Evolutionary conservation across 441 rosid species (phyloP), one percentile per base, ranked within the genome.

Genomic region (Brassica hybrid): DNA sequence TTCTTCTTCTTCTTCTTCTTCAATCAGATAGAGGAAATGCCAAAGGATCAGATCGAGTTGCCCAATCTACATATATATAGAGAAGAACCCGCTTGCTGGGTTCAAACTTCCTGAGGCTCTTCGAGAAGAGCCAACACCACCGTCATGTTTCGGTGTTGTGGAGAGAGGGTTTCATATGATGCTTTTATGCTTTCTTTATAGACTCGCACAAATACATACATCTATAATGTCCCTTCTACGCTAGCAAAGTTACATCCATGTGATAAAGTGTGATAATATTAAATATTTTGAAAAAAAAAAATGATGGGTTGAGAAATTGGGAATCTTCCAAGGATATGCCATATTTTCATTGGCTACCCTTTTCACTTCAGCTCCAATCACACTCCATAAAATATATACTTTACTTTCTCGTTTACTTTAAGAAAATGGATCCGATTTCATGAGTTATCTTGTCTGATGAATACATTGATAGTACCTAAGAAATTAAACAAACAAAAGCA

Each of bases 241-340:
- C 66, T 57, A 65, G 17, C 80, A 64, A 41, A 61, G 7, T 4
- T 61, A 19, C 12, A 3, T 43, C 13, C 21, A 58, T 65, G 23
- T 54, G 21, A 54, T 54, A 52, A 50, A 52, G 2, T 54, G 18
- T 45, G 68, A 45, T 75, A 7, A 19, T 60, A 74, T 56, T 59
- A 12, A 65, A 34, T 60, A 38, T 65, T 59, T 41, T 38, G 45
- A 32, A 16, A 21, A 65, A 21, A 65, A 69, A 7, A 48, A 1
- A 6, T 70, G 23, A 36, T 13, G 43, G 56, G 58, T 63, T 64
- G 71, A 54, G 60, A 59, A 13, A 38, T 59, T 59, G 66, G 57
- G 76, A 78, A 77, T 77, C 81, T 78, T 72, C 73, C 16, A 27
- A 72, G 81, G 77, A 78, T 78, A 72, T 78, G 77, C 81, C 34